These are phyloP conservation scores for Neurospora pannonica DNA, from an alignment of 495 filamentous ascomycete species.

Conservation along the genomic window DNA sequence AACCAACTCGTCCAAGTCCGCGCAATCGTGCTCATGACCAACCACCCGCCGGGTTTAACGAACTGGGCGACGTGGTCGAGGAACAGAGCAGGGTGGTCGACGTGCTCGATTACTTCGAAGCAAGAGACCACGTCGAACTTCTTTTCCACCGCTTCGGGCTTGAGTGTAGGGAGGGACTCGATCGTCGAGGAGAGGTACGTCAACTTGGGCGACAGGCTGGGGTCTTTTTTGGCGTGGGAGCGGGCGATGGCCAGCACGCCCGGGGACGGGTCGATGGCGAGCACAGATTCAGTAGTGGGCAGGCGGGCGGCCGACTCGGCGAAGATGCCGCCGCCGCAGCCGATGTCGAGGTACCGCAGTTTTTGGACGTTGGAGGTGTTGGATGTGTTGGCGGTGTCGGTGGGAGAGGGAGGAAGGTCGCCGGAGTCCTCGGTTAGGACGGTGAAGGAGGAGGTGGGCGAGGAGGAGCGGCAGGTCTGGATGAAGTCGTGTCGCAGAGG, in stretches of 20 bases:
- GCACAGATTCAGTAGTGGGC: constrained; percentile 52
- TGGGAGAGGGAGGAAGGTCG: neutral
- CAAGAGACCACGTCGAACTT: constrained; percentile 69
- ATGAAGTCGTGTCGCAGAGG: constrained; percentile 93
- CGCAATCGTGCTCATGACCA: constrained; percentile 84
- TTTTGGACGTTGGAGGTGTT: constrained; percentile 6
- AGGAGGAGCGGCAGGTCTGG: constrained; percentile 49
- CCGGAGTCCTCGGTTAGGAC: neutral
- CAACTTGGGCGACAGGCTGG: constrained; percentile 53
- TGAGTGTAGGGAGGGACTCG: constrained; percentile 50
- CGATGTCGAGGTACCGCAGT: constrained; percentile 77
- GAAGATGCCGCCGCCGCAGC: constrained; percentile 95
- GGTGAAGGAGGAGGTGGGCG: constrained; percentile 1
- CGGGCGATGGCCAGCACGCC: constrained; percentile 73
- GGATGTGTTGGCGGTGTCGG: constrained; percentile 18
- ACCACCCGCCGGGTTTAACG: constrained; percentile 84
- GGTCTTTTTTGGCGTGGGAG: constrained; percentile 57
- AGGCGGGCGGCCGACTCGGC: constrained; percentile 84
- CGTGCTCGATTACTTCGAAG: constrained; percentile 94
- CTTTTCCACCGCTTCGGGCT: constrained; percentile 17
- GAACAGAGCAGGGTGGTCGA: constrained; percentile 62
- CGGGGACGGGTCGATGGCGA: constrained; percentile 75
- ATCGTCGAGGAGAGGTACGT: constrained; percentile 61
- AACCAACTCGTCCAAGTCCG: constrained; percentile 78
- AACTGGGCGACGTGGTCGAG: constrained; percentile 57